phyloP scores from a whole-genome alignment of 2,329 filamentous ascomycete genomes.

The Cyphellophora europaea region DNA sequence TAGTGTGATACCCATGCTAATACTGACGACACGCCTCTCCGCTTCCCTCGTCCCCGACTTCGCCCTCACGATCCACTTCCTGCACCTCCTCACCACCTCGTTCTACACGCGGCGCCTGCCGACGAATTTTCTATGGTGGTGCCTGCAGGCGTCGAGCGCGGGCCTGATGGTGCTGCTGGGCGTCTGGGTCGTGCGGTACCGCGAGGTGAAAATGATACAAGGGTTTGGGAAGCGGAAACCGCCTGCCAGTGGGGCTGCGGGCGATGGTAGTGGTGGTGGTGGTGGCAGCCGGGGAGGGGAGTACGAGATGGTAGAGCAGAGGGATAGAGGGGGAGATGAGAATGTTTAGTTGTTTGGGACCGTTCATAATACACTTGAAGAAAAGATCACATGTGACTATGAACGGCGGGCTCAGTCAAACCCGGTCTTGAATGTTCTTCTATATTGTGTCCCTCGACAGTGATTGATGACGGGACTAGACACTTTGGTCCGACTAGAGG shows the following conservation, averaged over 20 bases:
- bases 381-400: too few relatives aligned
- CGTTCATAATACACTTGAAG: too few relatives aligned
- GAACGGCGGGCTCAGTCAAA: too few relatives aligned
- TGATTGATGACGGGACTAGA: too few relatives aligned
- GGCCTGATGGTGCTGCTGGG: conserved; percentile 61
- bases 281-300: background rate
- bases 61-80: conserved; percentile 74
- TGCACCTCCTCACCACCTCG: conserved; percentile 69
- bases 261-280: background rate
- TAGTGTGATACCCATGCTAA: conserved; percentile 76
- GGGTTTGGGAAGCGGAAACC: background rate
- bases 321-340: background rate
- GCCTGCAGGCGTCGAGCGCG: conserved; percentile 51
- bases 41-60: conserved; percentile 95
- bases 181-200: conserved; percentile 84
- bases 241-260: background rate
- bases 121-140: conserved; percentile 79
- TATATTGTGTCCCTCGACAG: too few relatives aligned
- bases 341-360: too few relatives aligned
- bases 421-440: too few relatives aligned
- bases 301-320: background rate
- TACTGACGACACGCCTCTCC: conserved; percentile 64
- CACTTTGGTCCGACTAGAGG: too few relatives aligned
- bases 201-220: conserved; percentile 82
- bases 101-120: conserved; percentile 72